Percentiles rank a stretch among this genome's conserved stretches.
These are phyloP conservation scores for Spongispora temasekensis DNA, from an alignment of 1,284 basidiomycete species.

Conservation along the genomic window DNA sequence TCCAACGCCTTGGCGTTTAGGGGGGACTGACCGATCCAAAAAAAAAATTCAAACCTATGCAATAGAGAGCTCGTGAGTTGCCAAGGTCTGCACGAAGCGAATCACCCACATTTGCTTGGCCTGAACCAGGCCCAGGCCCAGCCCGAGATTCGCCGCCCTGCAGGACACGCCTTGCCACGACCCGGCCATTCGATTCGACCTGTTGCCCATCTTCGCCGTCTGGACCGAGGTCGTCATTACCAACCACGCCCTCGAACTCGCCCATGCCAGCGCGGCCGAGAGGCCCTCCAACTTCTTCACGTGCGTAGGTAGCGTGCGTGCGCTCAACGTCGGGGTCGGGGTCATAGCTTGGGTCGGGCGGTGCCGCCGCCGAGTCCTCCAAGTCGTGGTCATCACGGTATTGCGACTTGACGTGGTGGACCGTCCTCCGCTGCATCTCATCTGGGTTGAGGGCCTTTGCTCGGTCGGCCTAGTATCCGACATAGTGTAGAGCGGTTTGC, in stretches of 20 bases:
- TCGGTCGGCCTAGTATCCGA: conserved; percentile 30
- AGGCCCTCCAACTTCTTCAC: conserved; percentile 48
- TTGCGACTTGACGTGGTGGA: conserved; percentile 40
- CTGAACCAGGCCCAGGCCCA: conserved; percentile 9
- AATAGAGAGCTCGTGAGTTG: no score
- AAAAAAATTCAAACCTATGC: conserved; percentile 16
- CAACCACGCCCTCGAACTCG: conserved; percentile 36
- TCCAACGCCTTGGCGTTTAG: background rate
- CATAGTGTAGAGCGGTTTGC: background rate
- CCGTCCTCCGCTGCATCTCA: conserved; percentile 42
- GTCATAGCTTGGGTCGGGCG: background rate
- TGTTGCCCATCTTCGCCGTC: conserved; percentile 15
- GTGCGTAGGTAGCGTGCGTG: conserved; percentile 38
- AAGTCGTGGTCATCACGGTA: conserved; percentile 21
- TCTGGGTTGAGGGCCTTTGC: conserved; percentile 5
- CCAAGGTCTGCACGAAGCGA: background rate
- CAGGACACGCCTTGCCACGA: conserved; percentile 18
- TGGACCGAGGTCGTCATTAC: conserved; percentile 32
- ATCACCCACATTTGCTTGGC: conserved; percentile 17
- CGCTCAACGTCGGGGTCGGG: conserved; percentile 35
- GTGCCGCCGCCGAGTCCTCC: background rate
- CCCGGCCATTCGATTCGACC: conserved; percentile 29
- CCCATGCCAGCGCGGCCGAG: conserved; percentile 36
- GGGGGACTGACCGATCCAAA: background rate
- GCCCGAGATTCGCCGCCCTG: background rate